Evolutionary conservation across 2,329 filamentous ascomycete genomes (phyloP).

Genomic region (Scorias spongiosa): DNA sequence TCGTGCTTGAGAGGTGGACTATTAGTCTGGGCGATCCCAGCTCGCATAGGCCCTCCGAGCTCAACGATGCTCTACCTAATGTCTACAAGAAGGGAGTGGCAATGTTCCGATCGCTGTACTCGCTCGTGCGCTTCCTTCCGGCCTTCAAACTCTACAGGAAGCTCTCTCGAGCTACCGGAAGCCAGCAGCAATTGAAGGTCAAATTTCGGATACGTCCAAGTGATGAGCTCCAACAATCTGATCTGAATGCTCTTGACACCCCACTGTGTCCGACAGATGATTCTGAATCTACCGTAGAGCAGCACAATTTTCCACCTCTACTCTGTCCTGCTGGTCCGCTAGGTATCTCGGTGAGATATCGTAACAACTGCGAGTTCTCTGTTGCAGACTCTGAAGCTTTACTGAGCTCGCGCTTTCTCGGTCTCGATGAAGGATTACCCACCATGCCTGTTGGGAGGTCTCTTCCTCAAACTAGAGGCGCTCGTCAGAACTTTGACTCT

Average conservation of each 20-base stretch:
- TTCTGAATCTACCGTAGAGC: conserved; percentile 44
- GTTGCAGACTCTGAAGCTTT: conserved; percentile 84
- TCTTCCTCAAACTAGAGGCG: conserved; percentile 27
- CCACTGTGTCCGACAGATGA: conserved; percentile 50
- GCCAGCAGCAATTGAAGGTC: conserved; percentile 50
- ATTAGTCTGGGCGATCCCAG: conserved; percentile 58
- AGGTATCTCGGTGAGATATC: conserved; percentile 66
- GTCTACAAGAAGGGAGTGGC: conserved; percentile 97
- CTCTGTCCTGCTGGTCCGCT: conserved; percentile 78
- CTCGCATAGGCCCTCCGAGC: conserved; percentile 38
- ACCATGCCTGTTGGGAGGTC: conserved; percentile 11
- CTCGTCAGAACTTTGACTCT: background rate
- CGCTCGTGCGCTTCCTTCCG: conserved; percentile 67
- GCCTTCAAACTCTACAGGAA: conserved; percentile 73
- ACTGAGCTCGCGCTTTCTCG: conserved; percentile 85
- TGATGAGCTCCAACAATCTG: conserved; percentile 10
- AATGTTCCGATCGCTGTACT: conserved; percentile 77
- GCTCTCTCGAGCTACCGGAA: conserved; percentile 51
- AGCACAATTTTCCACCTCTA: conserved; percentile 67
- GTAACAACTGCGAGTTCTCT: conserved; percentile 77
- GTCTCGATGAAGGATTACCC: conserved; percentile 50
- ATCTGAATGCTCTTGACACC: conserved; percentile 53
- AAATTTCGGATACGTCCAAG: conserved; percentile 63
- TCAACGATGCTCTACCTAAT: conserved; percentile 54
- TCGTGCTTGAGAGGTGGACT: conserved; percentile 82